Conservation (phyloP, 2,329 filamentous ascomycete genomes). For the Sclerotinia glacialis region DNA sequence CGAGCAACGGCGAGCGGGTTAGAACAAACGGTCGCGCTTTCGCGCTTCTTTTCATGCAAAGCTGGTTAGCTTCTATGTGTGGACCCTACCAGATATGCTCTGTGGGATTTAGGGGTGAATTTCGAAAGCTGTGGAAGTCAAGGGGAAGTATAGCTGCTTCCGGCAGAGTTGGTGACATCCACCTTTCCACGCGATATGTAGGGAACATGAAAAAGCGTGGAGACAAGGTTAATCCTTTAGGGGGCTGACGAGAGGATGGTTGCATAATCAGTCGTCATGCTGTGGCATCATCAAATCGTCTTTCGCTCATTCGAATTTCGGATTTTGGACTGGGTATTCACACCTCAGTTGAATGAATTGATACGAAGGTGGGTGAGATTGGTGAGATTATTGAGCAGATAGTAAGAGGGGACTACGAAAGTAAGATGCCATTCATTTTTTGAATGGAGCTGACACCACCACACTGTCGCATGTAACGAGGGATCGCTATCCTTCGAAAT, state of each 20-base stretch:
- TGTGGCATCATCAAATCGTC: not conserved
- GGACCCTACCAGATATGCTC: slow-evolving; percentile 8
- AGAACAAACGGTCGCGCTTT: slow-evolving; percentile 12
- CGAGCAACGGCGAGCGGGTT: slow-evolving; percentile 15
- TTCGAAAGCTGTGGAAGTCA: slow-evolving; percentile 17
- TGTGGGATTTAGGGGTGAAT: slow-evolving; percentile 1
- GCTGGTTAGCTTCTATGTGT: not conserved
- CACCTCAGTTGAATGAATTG: not conserved
- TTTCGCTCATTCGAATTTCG: not conserved
- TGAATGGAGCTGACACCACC: slow-evolving; percentile 7
- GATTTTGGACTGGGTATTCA: not conserved
- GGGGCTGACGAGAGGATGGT: slow-evolving; percentile 18
- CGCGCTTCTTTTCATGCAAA: not conserved
- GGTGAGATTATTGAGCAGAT: slow-evolving; percentile 3
- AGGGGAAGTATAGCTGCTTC: slow-evolving; percentile 21
- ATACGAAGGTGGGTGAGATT: not conserved
- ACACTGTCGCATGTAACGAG: slow-evolving; percentile 17
- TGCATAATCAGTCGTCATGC: slow-evolving; percentile 17
- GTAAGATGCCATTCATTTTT: slow-evolving; percentile 9
- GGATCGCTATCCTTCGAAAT: slow-evolving; percentile 10
- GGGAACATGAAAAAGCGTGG: slow-evolving; percentile 15
- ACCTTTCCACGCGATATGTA: slow-evolving; percentile 21
- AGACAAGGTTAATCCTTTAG: slow-evolving; percentile 16
- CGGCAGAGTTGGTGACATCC: slow-evolving; percentile 18
- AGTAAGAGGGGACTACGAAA: not conserved